Evolutionary conservation across 495 filamentous ascomycete species (phyloP).

Genomic region (Tuber magnatum): DNA sequence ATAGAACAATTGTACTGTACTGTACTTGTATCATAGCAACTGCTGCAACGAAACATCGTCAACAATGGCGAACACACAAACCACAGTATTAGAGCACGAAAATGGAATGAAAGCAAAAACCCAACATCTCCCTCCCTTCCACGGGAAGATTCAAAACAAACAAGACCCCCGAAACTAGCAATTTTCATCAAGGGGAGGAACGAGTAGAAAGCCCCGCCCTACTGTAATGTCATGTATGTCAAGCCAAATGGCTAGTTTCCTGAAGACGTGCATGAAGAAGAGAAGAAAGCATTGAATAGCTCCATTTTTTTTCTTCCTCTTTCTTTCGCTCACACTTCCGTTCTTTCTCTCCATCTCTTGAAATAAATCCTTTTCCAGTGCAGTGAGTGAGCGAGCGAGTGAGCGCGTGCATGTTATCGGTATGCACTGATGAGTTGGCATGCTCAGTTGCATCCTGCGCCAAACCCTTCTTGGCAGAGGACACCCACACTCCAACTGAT

Average conservation of each 20-base stretch:
- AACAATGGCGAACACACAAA: not conserved
- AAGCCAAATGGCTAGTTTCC: not conserved
- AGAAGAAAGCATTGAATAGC: not conserved
- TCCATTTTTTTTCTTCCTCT: not conserved
- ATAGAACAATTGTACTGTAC: not conserved
- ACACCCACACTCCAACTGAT: not conserved
- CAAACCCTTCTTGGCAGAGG: not conserved
- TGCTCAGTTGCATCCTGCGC: not conserved
- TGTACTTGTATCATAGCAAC: not conserved
- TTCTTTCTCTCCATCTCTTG: not conserved
- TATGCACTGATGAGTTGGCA: constrained; percentile 5
- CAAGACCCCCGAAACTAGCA: not conserved
- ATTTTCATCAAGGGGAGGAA: not conserved
- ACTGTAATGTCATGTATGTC: not conserved
- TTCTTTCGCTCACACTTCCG: not conserved
- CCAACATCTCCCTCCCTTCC: not conserved
- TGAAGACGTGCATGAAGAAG: not conserved
- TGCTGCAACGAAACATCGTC: not conserved
- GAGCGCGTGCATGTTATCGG: not conserved
- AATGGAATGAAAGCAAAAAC: not conserved
- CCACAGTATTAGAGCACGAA: not conserved
- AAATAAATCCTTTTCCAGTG: not conserved
- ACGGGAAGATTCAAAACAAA: not conserved
- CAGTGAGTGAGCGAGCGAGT: not conserved
- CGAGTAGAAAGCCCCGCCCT: not conserved